These are phyloP conservation scores for Symbiodinium natans DNA, from an alignment of 73 alveolate species.

Conservation along the genomic window DNA sequence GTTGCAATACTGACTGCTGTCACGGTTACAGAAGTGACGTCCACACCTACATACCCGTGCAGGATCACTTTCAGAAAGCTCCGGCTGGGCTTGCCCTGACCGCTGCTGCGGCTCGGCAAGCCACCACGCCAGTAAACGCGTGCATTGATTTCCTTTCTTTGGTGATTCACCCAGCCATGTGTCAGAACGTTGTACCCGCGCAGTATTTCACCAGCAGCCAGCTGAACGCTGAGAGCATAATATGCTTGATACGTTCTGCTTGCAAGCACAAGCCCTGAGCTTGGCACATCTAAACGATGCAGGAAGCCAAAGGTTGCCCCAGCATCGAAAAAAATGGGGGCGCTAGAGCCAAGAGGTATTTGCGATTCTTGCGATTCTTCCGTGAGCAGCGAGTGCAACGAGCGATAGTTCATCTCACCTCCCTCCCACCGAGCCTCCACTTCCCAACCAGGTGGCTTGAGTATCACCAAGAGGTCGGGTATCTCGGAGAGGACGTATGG, in stretches of 20 bases:
- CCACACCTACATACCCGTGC: background rate
- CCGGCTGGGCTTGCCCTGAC: slow-evolving; percentile 49
- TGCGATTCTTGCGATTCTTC: background rate
- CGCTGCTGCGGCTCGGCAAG: background rate
- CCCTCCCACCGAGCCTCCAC: slow-evolving; percentile 24
- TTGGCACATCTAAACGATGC: slow-evolving; percentile 66
- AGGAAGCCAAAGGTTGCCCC: slow-evolving; percentile 26
- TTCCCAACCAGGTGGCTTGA: slow-evolving; percentile 59
- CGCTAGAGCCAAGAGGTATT: too few species aligned
- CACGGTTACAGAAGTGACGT: background rate
- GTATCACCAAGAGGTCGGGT: background rate
- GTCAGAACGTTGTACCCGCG: slow-evolving; percentile 19
- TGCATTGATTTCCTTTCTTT: background rate
- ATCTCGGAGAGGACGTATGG: background rate
- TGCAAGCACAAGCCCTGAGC: slow-evolving; percentile 25
- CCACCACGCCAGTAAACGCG: slow-evolving; percentile 20
- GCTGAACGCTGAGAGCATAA: slow-evolving; percentile 34
- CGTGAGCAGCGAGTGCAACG: background rate
- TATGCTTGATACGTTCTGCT: slow-evolving; percentile 26
- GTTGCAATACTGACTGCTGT: slow-evolving; percentile 19
- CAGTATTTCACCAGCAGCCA: slow-evolving; percentile 20
- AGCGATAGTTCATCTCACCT: background rate
- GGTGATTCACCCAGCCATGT: slow-evolving; percentile 1
- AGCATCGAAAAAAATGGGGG: slow-evolving; percentile 17
- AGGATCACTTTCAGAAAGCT: background rate